These are phyloP conservation scores for Basipetospora chlamydospora DNA, from an alignment of 2,329 filamentous ascomycete genomes.

Conservation along the genomic window DNA sequence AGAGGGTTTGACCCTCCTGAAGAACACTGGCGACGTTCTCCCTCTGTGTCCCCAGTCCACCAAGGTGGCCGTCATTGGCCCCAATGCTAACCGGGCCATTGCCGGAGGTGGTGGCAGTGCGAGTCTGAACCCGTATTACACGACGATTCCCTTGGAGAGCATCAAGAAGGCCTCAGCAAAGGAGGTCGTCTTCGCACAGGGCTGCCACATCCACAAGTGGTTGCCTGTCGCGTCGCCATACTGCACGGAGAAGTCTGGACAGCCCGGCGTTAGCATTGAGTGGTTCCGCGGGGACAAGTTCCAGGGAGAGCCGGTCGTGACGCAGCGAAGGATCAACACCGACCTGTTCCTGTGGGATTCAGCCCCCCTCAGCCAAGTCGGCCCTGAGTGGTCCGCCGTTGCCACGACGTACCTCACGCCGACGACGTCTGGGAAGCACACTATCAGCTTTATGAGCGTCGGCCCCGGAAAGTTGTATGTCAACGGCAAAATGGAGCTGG, in stretches of 20 bases:
- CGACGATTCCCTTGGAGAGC: slow-evolving; percentile 48
- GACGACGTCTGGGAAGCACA: slow-evolving; percentile 44
- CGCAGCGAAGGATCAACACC: slow-evolving; percentile 46
- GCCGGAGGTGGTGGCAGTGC: slow-evolving; percentile 55
- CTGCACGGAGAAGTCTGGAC: slow-evolving; percentile 40
- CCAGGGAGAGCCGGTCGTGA: slow-evolving; percentile 37
- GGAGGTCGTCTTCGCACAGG: slow-evolving; percentile 44
- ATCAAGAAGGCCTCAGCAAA: slow-evolving; percentile 38
- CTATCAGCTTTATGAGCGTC: slow-evolving; percentile 53
- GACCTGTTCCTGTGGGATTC: slow-evolving; percentile 60
- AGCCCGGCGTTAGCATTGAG: slow-evolving; percentile 47
- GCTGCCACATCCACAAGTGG: slow-evolving; percentile 52
- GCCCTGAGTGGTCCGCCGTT: slow-evolving; percentile 49
- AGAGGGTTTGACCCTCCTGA: slow-evolving; percentile 49
- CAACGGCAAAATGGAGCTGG: slow-evolving; percentile 42
- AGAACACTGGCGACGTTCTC: slow-evolving; percentile 45
- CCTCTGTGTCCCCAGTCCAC: slow-evolving; percentile 39
- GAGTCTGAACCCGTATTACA: slow-evolving; percentile 55
- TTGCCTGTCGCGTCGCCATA: slow-evolving; percentile 46
- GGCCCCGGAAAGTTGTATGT: slow-evolving; percentile 48
- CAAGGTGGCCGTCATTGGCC: slow-evolving; percentile 51
- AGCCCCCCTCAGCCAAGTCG: slow-evolving; percentile 42
- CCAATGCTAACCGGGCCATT: slow-evolving; percentile 52
- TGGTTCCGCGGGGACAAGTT: slow-evolving; percentile 53
- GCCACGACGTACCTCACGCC: slow-evolving; percentile 47